Conservation (phyloP, 202 grass and related monocot species). For the Saccharum hybrid region DNA sequence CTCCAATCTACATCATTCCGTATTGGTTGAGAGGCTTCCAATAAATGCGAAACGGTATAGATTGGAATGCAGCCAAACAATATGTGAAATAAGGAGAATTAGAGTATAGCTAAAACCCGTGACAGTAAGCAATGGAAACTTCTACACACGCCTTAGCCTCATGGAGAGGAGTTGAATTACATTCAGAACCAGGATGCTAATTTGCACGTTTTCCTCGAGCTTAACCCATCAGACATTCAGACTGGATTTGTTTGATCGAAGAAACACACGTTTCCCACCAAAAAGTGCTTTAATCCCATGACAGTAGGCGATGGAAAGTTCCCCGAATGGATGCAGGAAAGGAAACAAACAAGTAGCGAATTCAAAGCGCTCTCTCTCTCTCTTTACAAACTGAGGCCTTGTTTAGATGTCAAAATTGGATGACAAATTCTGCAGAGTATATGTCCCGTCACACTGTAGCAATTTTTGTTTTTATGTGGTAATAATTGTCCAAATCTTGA, state of each 20-base stretch:
- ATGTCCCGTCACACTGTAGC: no score
- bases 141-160: neutral
- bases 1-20: no score
- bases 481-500: no score
- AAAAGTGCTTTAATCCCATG: neutral
- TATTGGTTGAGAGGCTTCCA: no score
- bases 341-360: neutral
- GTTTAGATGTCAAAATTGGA: no score
- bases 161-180: neutral
- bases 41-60: no score
- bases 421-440: no score
- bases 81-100: no score
- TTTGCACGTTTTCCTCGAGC: conserved; percentile 7
- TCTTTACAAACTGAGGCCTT: neutral
- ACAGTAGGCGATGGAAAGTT: neutral
- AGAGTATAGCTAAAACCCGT: no score
- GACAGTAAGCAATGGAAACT: neutral
- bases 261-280: no score
- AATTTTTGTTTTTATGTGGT: no score
- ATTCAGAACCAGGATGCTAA: neutral
- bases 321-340: neutral
- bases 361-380: neutral
- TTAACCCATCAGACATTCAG: neutral
- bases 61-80: no score
- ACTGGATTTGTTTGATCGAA: neutral